phyloP scores from a whole-genome alignment of 768 basidiomycete species.

The Lyophyllum semitale region DNA sequence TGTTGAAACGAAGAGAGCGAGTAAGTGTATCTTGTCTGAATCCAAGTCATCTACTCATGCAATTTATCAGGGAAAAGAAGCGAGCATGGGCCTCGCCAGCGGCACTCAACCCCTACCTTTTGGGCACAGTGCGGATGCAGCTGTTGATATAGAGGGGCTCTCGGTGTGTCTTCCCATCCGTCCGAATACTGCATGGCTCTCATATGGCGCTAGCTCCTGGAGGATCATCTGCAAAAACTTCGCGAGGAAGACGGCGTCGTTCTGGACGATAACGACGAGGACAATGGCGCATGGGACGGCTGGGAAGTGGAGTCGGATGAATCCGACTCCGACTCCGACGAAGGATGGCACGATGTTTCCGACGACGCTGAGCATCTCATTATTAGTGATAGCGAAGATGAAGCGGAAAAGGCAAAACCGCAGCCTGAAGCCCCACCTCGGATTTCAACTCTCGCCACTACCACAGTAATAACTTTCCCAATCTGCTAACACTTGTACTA shows the following conservation, averaged over 20 bases:
- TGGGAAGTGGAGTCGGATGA: slow-evolving; percentile 86
- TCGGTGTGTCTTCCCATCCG: slow-evolving; percentile 50
- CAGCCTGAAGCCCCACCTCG: slow-evolving; percentile 34
- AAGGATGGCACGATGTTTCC: slow-evolving; percentile 84
- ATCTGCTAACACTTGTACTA: not conserved
- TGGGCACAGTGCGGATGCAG: slow-evolving; percentile 74
- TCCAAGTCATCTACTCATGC: slow-evolving; percentile 6
- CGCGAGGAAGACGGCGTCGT: slow-evolving; percentile 62
- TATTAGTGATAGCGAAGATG: slow-evolving; percentile 88
- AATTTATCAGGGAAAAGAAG: slow-evolving; percentile 80
- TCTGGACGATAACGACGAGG: slow-evolving; percentile 53
- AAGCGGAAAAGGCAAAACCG: slow-evolving; percentile 57
- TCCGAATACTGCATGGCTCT: not conserved
- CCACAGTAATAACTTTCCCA: slow-evolving; percentile 57
- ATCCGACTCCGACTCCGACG: slow-evolving; percentile 59
- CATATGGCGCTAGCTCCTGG: slow-evolving; percentile 62
- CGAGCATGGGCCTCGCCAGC: slow-evolving; percentile 70
- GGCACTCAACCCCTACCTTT: slow-evolving; percentile 75
- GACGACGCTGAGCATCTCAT: slow-evolving; percentile 68
- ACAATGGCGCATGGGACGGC: slow-evolving; percentile 77
- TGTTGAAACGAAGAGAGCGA: slow-evolving; percentile 87
- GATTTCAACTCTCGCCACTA: slow-evolving; percentile 73
- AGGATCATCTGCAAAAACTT: slow-evolving; percentile 78
- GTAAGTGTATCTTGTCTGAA: slow-evolving; percentile 39
- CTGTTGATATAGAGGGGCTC: slow-evolving; percentile 88